Base-by-base conservation (phyloP, 768 basidiomycete species). In the Harrya chromipes region DNA sequence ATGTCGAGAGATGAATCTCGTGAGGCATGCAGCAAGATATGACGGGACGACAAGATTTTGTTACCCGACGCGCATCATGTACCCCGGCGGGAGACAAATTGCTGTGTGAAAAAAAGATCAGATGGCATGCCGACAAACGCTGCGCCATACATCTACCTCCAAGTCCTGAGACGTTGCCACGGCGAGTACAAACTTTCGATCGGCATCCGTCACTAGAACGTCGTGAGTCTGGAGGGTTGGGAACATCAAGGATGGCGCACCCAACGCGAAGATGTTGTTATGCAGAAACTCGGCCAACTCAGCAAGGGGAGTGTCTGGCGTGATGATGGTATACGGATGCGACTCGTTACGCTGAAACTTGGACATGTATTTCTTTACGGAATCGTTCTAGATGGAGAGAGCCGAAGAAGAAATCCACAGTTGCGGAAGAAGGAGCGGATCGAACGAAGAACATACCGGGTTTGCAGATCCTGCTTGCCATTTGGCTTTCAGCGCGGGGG, bases 221-320 rank as follows among this genome's bases (percentile, higher is more conserved):
- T 33, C 2, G 33, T 61, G 29, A 55, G 38, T 38, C 2, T 14
- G 6, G 20, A 26, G 33, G 10, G 33, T 10, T 35, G 37, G 40
- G 43, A 23, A 39, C 12, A 21, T 31, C 16, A 17, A 39, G n/a
- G n/a, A 40, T 27, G 12, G 60, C 76, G 40, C 45, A 86, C 90
- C 85, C 23, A 93, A 68, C 2, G 89, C 90, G 55, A 92, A 92
- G 35, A 86, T 76, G 55, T 90, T 85, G 19, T 72, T 47, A 55
- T 75, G 71, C 45, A 95, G 72, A 68, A 97, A 97, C 11, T 72
- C 74, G 58, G 93, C 91, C n/a, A 95, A 74, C 12, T 91, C 89
- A 1, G 80, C 79, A 10, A 95, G 75, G 2, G 89, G 79, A 6
- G 92, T 87, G 39, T 79, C 71, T 1, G 92, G 91, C 1, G 90